Evolutionary conservation across 2,329 filamentous ascomycete genomes (phyloP), one percentile per base, ranked within the genome.

Genomic region (Trichocomaceae sp.): DNA sequence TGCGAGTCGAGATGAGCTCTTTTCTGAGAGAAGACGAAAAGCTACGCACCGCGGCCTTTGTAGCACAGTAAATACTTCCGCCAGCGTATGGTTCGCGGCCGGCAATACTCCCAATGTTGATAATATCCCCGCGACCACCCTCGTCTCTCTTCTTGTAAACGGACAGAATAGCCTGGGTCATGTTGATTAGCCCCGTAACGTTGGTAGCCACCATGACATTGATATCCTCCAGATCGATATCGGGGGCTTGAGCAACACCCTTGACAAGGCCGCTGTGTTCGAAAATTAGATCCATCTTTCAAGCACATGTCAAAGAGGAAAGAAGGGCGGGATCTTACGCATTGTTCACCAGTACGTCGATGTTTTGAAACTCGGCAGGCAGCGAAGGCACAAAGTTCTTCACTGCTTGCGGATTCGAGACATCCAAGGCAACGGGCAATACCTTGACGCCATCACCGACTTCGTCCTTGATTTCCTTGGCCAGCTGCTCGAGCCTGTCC

Each of bases 291-390:
- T 8, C 63, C 42, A 5, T 8, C 10, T 29, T 29, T 4, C 23
- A 8, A 26, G 61, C 54, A 26, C 58, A 41, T 26, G 15, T 13
- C 22, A 44, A 44, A 2, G 2, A 15, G 47, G 19, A 56, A 37
- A 47, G 44, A n/a, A 26, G 23, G 23, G 23, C n/a, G n/a, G 19
- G 47, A 20, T 86, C 70, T 54, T 72, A 95, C 89, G 92, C 92
- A 78, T 97, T 97, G 76, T 99, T 99, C 23, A 99, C 89, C 57
- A 99, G 75, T 2, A 97, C 81, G 69, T 97, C 83, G 60, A 97
- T 87, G 23, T 90, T 83, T 69, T 81, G 83, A 76, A 89, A 97
- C 67, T 90, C 91, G 58, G 84, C 82, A 0, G 92, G 91, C 63
- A 97, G 73, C 41, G 77, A 80, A 1, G 73, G 75, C 12, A 96